Base-by-base conservation (phyloP, 78 protist species). In the Isochrysis galbana region DNA sequence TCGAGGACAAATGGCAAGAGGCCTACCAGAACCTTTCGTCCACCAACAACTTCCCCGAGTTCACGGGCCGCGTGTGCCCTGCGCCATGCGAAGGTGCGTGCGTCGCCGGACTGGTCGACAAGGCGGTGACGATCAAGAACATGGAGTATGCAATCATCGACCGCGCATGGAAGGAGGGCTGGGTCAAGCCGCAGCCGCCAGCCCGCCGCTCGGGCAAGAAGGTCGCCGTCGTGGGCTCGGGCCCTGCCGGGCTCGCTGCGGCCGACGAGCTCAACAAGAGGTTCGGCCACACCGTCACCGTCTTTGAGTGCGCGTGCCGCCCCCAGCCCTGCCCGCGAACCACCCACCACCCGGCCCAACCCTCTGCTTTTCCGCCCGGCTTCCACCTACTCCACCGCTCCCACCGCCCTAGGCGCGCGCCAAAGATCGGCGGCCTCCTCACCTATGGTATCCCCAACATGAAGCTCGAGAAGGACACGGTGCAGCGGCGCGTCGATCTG, bases 21-120 rank as follows among this genome's bases (percentile, higher is more conserved):
- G 98, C 98, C 23, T 38, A 69, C 34, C 14, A 55, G 83, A 77
- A 87, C 70, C 92, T 93, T 34, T 2, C 44, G 14, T 10, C 54
- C 25, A 93, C 94, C 89, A 89, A 93, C 92, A 87, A 87, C 92
- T 93, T 93, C 89, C 98, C 98, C 45, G 98, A 97, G 94, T 96
- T 97, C 91, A 97, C 98, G 36, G 98, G 98, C n/a, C 94, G 97
- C 61, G 97, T 95, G 82, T 97, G 98, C 94, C 98, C 98, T 0
- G 98, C 98, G 42, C 98, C 98, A 10, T 97, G 98, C 90, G 98
- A 97, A 92, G 98, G 98, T 32, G 96, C 98, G 42, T 97, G 98
- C 91, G 96, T 95, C 34, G 94, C 96, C 42, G 98, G 98, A 51
- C 95, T 78, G 91, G 92, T 80, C 69, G 70, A 86, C 83, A 80